Conservation (phyloP, 1,284 basidiomycete genomes). For the Kwoniella shivajii region DNA sequence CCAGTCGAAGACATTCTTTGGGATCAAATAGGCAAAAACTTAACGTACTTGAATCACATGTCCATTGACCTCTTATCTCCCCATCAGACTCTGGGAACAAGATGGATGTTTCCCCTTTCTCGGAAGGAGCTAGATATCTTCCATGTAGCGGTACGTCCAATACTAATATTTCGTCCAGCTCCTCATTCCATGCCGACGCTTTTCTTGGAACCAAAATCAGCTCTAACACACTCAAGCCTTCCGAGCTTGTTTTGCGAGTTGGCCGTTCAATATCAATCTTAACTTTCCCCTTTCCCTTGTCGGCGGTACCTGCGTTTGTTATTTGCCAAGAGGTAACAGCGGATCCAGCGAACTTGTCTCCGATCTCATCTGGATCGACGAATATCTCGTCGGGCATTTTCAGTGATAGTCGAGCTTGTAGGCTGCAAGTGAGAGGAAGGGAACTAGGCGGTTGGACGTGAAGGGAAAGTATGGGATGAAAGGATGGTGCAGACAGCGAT, state of each 20-base stretch:
- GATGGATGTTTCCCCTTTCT: slow-evolving; percentile 13
- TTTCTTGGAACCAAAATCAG: neutral
- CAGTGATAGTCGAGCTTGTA: slow-evolving; percentile 21
- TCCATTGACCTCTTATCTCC: slow-evolving; percentile 21
- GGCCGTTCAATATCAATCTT: slow-evolving; percentile 18
- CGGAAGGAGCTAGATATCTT: slow-evolving; percentile 37
- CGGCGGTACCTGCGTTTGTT: neutral
- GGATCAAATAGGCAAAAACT: neutral
- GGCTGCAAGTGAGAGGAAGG: slow-evolving; percentile 4
- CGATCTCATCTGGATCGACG: slow-evolving; percentile 11
- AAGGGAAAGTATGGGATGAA: slow-evolving; percentile 16
- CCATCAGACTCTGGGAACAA: slow-evolving; percentile 10
- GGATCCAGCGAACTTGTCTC: slow-evolving; percentile 6
- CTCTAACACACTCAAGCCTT: neutral
- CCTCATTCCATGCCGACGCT: no score
- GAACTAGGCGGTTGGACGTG: slow-evolving; percentile 13
- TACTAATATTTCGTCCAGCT: neutral
- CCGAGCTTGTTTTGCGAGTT: no score
- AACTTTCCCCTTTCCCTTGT: neutral
- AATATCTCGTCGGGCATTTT: slow-evolving; percentile 42
- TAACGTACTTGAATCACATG: slow-evolving; percentile 7
- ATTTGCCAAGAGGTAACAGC: neutral
- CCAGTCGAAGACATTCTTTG: neutral
- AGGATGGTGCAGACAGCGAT: slow-evolving; percentile 14
- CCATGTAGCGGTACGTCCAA: slow-evolving; percentile 45